Evolutionary conservation across 2,329 filamentous ascomycete species (phyloP), one percentile per base, ranked within the genome.

Genomic region (Monilinia aucupariae): DNA sequence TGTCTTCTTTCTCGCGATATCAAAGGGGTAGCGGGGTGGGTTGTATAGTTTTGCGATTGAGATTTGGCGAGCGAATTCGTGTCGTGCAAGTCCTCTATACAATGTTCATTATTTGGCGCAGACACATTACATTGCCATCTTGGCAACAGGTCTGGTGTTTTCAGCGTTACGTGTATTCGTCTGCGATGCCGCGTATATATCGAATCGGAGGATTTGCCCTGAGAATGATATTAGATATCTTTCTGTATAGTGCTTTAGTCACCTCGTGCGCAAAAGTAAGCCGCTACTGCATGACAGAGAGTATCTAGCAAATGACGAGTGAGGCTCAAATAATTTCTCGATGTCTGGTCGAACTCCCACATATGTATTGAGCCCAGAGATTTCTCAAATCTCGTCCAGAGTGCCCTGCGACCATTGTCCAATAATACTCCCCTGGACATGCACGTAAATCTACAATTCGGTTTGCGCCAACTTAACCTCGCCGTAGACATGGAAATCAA

Each of bases 271-370:
- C 64, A 64, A 62, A 68, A 65, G 64, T 67, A 62, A 68, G 69
- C 65, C 70, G 69, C 71, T 71, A 71, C 70, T 73, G 69, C 71
- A 71, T 64, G 70, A 70, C 68, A 71, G 67, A 71, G 67, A 67
- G 67, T 63, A 55, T 61, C 65, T 65, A 64, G 59, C 41, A 61
- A 56, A 49, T 25, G 34, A 49, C 12, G 10, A 27, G 13, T 32
- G 30, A 54, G 30, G 43, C 27, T 61, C 50, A 8, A 47, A 17
- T 54, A 15, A 17, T 48, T 37, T 17, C 22, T 45, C 5, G 9
- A 56, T 49, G 22, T 48, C 32, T 41, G 30, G 37, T 49, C 61
- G 43, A 34, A 58, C 32, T 58, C 13, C 27, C 34, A 58, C 20
- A 47, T 47, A 34, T 56, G 27, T 15, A 47, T 45, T 20, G 13